Percentiles rank a stretch among this genome's conserved stretches.
Conservation (phyloP, 1,139 yeast genomes). For the Yamadazyma trypodendri region DNA sequence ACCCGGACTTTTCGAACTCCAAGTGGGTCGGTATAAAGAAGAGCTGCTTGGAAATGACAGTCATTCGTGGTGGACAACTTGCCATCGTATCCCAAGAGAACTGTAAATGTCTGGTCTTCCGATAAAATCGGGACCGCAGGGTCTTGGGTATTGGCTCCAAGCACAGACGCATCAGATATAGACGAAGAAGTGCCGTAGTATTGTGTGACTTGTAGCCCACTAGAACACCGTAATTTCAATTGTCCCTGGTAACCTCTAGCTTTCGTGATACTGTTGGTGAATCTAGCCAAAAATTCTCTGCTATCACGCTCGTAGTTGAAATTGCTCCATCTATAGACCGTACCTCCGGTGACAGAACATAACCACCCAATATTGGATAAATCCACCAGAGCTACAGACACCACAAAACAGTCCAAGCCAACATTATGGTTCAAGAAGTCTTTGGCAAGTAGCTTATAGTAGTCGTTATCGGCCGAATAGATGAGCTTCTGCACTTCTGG, state of each 20-base stretch:
- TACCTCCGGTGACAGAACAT: constrained; percentile 73
- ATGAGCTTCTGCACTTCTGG: constrained; percentile 57
- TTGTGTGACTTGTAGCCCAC: constrained; percentile 80
- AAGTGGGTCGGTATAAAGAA: constrained; percentile 72
- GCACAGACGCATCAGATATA: constrained; percentile 26
- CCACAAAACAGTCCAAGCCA: constrained; percentile 75
- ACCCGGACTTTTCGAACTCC: constrained; percentile 86
- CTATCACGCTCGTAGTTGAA: constrained; percentile 75
- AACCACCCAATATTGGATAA: constrained; percentile 71
- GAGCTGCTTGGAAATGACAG: constrained; percentile 89
- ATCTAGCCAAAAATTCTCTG: constrained; percentile 58
- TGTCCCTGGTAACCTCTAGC: constrained; percentile 75
- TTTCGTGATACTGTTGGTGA: constrained; percentile 46
- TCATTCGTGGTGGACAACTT: constrained; percentile 69
- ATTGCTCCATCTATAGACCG: constrained; percentile 60
- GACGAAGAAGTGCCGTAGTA: constrained; percentile 60
- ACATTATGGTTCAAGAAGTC: constrained; percentile 59
- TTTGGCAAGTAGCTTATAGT: constrained; percentile 59
- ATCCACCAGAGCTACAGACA: constrained; percentile 67
- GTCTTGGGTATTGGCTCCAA: constrained; percentile 46
- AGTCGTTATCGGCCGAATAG: constrained; percentile 60
- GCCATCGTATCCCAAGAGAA: constrained; percentile 76
- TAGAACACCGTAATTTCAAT: constrained; percentile 82
- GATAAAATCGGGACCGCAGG: constrained; percentile 71
- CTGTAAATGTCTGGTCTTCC: constrained; percentile 66